Percentiles rank a stretch among this genome's conserved stretches.
Conservation (phyloP, 2,329 filamentous ascomycete species). For the Pyrenochaeta sp. region DNA sequence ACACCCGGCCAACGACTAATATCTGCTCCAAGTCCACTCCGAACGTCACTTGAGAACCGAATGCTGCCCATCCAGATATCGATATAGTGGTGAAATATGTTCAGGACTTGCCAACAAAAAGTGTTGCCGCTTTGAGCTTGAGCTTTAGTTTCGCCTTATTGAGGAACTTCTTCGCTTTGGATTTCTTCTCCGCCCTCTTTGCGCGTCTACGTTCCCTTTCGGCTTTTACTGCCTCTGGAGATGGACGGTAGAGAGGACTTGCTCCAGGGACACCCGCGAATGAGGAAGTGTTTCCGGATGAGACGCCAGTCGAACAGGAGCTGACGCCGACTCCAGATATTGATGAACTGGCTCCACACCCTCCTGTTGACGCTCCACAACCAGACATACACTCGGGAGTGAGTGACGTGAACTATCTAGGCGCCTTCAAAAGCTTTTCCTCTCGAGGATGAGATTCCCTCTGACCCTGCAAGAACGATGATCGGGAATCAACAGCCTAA, state of each 20-base stretch:
- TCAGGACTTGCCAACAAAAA: constrained; percentile 3
- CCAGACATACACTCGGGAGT: background rate
- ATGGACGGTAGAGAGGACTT: background rate
- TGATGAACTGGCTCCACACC: background rate
- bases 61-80: constrained; percentile 12
- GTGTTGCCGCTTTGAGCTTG: background rate
- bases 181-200: background rate
- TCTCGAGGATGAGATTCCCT: too few species aligned
- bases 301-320: background rate
- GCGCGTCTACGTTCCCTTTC: background rate
- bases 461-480: background rate
- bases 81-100: background rate
- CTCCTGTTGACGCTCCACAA: background rate
- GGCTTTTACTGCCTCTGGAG: background rate
- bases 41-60: constrained; percentile 9
- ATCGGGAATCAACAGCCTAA: background rate
- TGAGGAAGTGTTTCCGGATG: background rate
- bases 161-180: constrained; percentile 3
- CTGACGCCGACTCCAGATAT: background rate
- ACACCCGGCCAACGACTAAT: constrained; percentile 32
- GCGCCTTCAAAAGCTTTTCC: background rate
- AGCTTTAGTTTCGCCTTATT: constrained; percentile 1
- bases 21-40: constrained; percentile 14
- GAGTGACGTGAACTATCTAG: background rate
- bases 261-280: background rate